phyloP scores from a whole-genome alignment of 139 green algal genomes.

The Mychonastes homosphaera region DNA sequence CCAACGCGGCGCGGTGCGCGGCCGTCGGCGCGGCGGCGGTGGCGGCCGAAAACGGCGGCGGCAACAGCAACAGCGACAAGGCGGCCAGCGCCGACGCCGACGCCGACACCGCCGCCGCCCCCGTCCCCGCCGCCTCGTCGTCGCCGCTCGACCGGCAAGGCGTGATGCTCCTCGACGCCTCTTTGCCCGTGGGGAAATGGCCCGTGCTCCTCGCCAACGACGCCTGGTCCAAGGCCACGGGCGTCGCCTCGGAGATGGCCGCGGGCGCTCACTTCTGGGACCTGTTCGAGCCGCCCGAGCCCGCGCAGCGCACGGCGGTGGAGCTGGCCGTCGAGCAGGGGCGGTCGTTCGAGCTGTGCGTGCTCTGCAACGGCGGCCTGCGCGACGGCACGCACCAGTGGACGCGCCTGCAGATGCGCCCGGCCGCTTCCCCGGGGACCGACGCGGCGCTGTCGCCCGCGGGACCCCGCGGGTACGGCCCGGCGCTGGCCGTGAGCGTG shows the following conservation, averaged over 20 bases:
- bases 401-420: too few relatives aligned
- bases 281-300: slow-evolving; percentile 14
- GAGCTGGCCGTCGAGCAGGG: slow-evolving; percentile 15
- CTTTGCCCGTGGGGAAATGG: slow-evolving; percentile 17
- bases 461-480: too few relatives aligned
- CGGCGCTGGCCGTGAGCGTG: too few relatives aligned
- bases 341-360: slow-evolving; percentile 17
- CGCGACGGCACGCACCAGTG: too few relatives aligned
- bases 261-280: slow-evolving; percentile 18
- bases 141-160: slow-evolving; percentile 3
- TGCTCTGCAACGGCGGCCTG: slow-evolving; percentile 9
- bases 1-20: slow-evolving; percentile 13
- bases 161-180: slow-evolving; percentile 19
- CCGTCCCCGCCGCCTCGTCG: too few relatives aligned
- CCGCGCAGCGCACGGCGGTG: not conserved
- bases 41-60: slow-evolving; percentile 2
- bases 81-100: not conserved
- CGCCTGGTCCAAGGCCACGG: slow-evolving; percentile 7
- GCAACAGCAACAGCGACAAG: slow-evolving; percentile 14
- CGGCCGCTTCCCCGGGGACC: too few relatives aligned
- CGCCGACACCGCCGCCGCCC: not conserved
- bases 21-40: slow-evolving; percentile 4
- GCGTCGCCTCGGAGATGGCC: slow-evolving; percentile 13
- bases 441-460: too few relatives aligned
- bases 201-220: slow-evolving; percentile 16